Base-by-base conservation (phyloP, 148 eudicot species). In the Camellia sinensis region DNA sequence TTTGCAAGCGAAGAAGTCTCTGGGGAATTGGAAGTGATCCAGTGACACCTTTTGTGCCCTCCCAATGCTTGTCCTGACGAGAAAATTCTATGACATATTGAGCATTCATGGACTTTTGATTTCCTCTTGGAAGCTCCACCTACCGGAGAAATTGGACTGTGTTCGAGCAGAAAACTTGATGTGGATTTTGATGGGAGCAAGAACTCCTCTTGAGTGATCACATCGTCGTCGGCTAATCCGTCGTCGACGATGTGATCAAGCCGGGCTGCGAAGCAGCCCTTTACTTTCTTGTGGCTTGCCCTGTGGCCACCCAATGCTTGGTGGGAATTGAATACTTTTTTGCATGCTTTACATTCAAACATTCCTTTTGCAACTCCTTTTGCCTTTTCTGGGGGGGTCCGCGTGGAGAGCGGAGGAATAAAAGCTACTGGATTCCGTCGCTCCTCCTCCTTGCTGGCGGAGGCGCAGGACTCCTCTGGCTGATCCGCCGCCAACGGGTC, bases 41-140 rank as follows among this genome's bases (percentile, higher is more conserved):
- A 93, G 61, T 96, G 98, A 46, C 97, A 96, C 83, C 99, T 90
- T 78, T 96, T 93, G 81, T 93, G 99, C 6, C 97, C 98, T 3
- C 99, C 99, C 5, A 96, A 59, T 7, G 99, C 99, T 83, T 96
- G 98, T 1, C 98, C 99, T 0, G 98, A 91, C 0, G 93, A 81
- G 79, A 96, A 96, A 19, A 91, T 80, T 22, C 91, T 78, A 44
- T 92, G 92, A 46, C 99, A 96, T 17, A 96, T 91, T 4, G 97
- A 85, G 80, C 98, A 96, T 78, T 93, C 91, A 48, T 96, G 99
- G 4, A 91, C 95, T 67, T 92, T 91, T 0, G 98, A 76, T 59
- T 86, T 92, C 79, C 83, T 88, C 83, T 84, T 92, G 7, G 90
- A 69, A 44, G 81, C 68, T 13, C 86, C 85, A 0, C 52, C 59